phyloP scores from a whole-genome alignment of 495 filamentous ascomycete species.

The Xylaria intraflava region DNA sequence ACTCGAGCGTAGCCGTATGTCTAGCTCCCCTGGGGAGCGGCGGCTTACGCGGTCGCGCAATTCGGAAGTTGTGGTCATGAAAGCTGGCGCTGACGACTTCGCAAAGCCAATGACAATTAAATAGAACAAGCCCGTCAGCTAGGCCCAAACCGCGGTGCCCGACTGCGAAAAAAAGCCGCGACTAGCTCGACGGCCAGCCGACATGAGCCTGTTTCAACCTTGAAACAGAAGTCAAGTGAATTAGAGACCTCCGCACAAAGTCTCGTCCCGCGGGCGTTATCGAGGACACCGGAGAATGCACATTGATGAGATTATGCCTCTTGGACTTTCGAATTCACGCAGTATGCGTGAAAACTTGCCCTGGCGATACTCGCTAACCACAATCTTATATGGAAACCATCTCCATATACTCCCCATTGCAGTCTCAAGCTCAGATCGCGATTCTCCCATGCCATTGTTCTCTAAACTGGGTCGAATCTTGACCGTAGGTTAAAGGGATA shows the following conservation, averaged over 20 bases:
- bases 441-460: constrained; percentile 52
- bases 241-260: background rate
- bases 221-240: background rate
- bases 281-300: constrained; percentile 35
- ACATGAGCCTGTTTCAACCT: constrained; percentile 1
- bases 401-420: constrained; percentile 54
- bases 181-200: background rate
- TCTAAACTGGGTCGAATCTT: constrained; percentile 54
- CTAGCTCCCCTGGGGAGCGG: too few species aligned
- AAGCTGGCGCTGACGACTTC: constrained; percentile 37
- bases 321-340: constrained; percentile 51
- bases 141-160: background rate
- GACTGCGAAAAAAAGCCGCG: background rate
- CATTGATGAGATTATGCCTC: constrained; percentile 38
- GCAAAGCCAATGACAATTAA: constrained; percentile 47
- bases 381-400: constrained; percentile 48
- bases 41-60: constrained; percentile 38
- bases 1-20: too few species aligned
- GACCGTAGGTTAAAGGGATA: constrained; percentile 49
- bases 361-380: constrained; percentile 46
- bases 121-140: constrained; percentile 45
- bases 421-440: constrained; percentile 47
- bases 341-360: constrained; percentile 39
- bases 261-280: constrained; percentile 16
- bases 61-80: constrained; percentile 43